Evolutionary conservation across 257 asterid species (phyloP).

Genomic region (Solanum phureja): DNA sequence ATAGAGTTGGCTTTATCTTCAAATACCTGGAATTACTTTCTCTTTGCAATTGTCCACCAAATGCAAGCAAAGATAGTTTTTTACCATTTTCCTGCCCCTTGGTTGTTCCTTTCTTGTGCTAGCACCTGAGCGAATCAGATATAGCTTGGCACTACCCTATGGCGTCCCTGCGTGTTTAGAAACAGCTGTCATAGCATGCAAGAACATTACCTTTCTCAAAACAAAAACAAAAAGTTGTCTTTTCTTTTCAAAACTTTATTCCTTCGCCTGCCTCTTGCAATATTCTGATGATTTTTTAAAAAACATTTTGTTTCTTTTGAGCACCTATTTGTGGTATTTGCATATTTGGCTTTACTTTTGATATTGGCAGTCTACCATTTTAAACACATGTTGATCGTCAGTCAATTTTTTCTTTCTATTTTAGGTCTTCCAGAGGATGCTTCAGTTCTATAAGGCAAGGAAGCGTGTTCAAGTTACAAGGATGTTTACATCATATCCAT

Average conservation of each 20-base stretch:
- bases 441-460: slow-evolving; percentile 26
- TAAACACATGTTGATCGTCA: neutral
- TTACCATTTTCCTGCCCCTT: neutral
- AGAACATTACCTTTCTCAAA: neutral
- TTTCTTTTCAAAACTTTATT: neutral
- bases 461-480: slow-evolving; percentile 33
- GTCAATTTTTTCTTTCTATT: slow-evolving; percentile 5
- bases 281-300: neutral
- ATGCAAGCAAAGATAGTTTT: neutral
- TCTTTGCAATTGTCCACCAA: neutral
- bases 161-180: neutral
- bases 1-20: neutral
- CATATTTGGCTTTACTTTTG: neutral
- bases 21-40: neutral
- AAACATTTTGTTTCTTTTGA: neutral
- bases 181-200: neutral
- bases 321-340: neutral
- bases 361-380: neutral
- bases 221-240: neutral
- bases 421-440: slow-evolving; percentile 81
- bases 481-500: slow-evolving; percentile 51
- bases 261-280: neutral
- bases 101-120: neutral
- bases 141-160: neutral
- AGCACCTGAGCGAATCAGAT: neutral